These are phyloP conservation scores for Aspergillus piperis DNA, from an alignment of 2,329 filamentous ascomycete genomes.

Conservation along the genomic window DNA sequence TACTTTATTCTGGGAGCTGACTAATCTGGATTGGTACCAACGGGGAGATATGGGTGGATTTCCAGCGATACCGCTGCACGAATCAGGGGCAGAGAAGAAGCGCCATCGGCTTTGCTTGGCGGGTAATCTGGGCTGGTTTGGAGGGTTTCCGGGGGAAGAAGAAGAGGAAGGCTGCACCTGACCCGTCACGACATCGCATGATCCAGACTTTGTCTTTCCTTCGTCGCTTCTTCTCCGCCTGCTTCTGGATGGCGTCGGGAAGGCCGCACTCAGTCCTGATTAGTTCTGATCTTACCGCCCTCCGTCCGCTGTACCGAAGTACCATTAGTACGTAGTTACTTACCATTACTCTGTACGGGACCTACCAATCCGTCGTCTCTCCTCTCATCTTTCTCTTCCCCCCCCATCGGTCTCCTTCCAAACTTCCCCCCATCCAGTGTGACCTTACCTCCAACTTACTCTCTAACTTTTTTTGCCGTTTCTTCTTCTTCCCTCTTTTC, in stretches of 20 bases:
- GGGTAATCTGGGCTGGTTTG: neutral
- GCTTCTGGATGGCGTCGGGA: slow-evolving; percentile 4
- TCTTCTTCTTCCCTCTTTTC: slow-evolving; percentile 1
- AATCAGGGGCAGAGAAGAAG: neutral
- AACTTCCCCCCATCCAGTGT: neutral
- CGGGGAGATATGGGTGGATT: neutral
- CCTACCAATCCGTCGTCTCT: neutral
- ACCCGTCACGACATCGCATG: slow-evolving; percentile 19
- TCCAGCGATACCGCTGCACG: neutral
- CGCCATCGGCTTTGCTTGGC: slow-evolving; percentile 3
- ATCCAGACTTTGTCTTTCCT: slow-evolving; percentile 7
- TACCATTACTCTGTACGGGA: neutral
- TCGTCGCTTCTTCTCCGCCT: neutral
- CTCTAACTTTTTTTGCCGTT: neutral
- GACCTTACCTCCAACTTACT: neutral
- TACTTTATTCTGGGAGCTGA: neutral
- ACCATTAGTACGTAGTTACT: too few species aligned
- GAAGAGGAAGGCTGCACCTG: slow-evolving; percentile 8
- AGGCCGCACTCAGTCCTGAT: neutral
- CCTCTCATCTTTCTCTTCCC: neutral
- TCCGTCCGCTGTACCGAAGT: neutral
- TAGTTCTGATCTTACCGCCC: slow-evolving; percentile 1
- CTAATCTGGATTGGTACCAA: neutral
- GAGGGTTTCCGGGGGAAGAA: neutral
- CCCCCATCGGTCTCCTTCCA: neutral